phyloP scores from a whole-genome alignment of 495 filamentous ascomycete species.

The Thozetella sp. region DNA sequence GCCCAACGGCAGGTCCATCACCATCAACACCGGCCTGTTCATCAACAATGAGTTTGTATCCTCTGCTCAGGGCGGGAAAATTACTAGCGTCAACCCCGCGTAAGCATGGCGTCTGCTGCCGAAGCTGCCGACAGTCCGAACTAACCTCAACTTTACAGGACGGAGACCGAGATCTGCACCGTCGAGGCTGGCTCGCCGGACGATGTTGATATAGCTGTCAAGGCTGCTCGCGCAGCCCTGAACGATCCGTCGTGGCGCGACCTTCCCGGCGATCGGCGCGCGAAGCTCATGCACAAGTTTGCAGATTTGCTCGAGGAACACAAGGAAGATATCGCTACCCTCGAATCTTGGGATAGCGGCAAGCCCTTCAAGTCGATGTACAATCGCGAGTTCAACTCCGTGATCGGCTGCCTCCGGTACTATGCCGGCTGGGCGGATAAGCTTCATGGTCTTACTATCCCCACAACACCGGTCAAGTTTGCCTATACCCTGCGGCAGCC shows the following conservation, averaged over 20 bases:
- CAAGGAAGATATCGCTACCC: conserved; percentile 77
- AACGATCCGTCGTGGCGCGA: conserved; percentile 82
- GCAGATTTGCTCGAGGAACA: conserved; percentile 76
- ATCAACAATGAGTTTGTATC: conserved; percentile 97
- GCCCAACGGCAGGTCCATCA: too few species aligned
- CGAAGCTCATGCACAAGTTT: conserved; percentile 74
- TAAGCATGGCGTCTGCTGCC: conserved; percentile 42
- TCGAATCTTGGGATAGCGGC: conserved; percentile 96
- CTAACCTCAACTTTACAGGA: too few species aligned
- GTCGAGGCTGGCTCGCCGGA: conserved; percentile 82
- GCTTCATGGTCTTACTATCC: conserved; percentile 85
- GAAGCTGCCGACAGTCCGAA: too few species aligned
- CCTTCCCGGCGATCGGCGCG: conserved; percentile 74
- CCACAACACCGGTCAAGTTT: conserved; percentile 79
- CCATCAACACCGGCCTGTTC: too few species aligned
- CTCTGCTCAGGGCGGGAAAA: conserved; percentile 73
- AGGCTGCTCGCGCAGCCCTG: conserved; percentile 82
- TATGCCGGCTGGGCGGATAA: conserved; percentile 95
- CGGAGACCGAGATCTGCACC: conserved; percentile 82
- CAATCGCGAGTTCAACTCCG: conserved; percentile 73
- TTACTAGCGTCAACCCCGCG: conserved; percentile 83
- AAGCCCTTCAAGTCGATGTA: conserved; percentile 79
- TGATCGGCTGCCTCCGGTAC: conserved; percentile 73
- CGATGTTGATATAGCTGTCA: conserved; percentile 84
- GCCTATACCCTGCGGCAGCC: conserved; percentile 91